Conservation (phyloP, 768 basidiomycete species). For the Serendipita indica region DNA sequence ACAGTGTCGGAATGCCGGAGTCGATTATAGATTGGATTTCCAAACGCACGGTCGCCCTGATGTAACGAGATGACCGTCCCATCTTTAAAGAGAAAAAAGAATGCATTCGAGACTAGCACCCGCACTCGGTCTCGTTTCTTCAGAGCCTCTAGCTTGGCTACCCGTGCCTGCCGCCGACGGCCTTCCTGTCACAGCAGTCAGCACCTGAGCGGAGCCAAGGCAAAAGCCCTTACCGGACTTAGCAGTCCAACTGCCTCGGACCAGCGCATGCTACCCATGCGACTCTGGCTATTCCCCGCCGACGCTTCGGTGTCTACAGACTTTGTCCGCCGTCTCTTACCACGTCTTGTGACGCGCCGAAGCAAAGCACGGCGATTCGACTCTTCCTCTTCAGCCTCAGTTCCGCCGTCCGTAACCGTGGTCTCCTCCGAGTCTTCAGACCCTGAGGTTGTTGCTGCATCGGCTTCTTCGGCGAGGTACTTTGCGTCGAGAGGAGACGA, state of each 20-base stretch:
- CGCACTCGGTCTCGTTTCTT: conserved; percentile 43
- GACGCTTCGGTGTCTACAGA: neutral
- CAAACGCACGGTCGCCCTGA: conserved; percentile 18
- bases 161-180: neutral
- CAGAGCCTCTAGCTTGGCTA: conserved; percentile 26
- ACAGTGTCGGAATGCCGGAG: conserved; percentile 43
- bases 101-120: conserved; percentile 48
- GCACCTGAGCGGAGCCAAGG: neutral
- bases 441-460: neutral
- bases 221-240: neutral
- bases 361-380: conserved; percentile 3
- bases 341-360: conserved; percentile 5
- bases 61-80: conserved; percentile 48
- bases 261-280: neutral
- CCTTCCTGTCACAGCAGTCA: neutral
- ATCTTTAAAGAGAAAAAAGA: conserved; percentile 51
- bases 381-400: conserved; percentile 5
- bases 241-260: neutral
- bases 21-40: conserved; percentile 41
- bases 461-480: conserved; percentile 15
- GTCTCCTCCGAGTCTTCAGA: conserved; percentile 5
- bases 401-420: conserved; percentile 15
- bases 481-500: conserved; percentile 10
- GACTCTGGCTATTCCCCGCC: neutral
- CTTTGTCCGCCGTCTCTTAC: conserved; percentile 4